phyloP scores from a whole-genome alignment of 495 filamentous ascomycete species.

The Penicillium silybi region DNA sequence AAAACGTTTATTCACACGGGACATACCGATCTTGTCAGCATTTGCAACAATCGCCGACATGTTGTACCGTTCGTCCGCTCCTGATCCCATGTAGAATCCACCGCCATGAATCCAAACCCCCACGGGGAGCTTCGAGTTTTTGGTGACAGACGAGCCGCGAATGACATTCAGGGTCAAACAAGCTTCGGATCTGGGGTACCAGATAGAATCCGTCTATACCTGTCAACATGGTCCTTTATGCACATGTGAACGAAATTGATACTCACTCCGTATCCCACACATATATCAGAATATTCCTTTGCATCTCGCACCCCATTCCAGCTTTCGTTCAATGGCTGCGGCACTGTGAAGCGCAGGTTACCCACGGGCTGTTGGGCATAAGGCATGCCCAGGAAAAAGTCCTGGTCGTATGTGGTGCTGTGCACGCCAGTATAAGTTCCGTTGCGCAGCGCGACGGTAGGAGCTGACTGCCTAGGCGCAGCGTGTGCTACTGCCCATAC shows the following conservation, averaged over 20 bases:
- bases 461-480: slow-evolving; percentile 10
- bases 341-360: slow-evolving; percentile 44
- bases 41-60: slow-evolving; percentile 51
- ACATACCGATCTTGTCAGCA: slow-evolving; percentile 42
- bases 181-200: slow-evolving; percentile 47
- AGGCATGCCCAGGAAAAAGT: slow-evolving; percentile 46
- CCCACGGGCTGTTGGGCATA: slow-evolving; percentile 45
- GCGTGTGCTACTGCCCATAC: slow-evolving; percentile 10
- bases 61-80: slow-evolving; percentile 49
- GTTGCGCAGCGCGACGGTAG: slow-evolving; percentile 26
- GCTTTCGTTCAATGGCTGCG: slow-evolving; percentile 41
- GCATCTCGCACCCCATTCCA: slow-evolving; percentile 38
- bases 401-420: slow-evolving; percentile 36
- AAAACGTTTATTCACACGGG: neutral
- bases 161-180: slow-evolving; percentile 56
- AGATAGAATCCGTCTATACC: slow-evolving; percentile 36
- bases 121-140: slow-evolving; percentile 36
- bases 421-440: slow-evolving; percentile 38
- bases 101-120: slow-evolving; percentile 61
- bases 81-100: slow-evolving; percentile 49
- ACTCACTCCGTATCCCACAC: slow-evolving; percentile 43
- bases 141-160: slow-evolving; percentile 35
- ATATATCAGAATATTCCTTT: slow-evolving; percentile 47
- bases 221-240: neutral
- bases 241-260: neutral